Evolutionary conservation across 2,329 filamentous ascomycete species (phyloP), one percentile per base, ranked within the genome.

Genomic region (Zymoseptoria crescenta): DNA sequence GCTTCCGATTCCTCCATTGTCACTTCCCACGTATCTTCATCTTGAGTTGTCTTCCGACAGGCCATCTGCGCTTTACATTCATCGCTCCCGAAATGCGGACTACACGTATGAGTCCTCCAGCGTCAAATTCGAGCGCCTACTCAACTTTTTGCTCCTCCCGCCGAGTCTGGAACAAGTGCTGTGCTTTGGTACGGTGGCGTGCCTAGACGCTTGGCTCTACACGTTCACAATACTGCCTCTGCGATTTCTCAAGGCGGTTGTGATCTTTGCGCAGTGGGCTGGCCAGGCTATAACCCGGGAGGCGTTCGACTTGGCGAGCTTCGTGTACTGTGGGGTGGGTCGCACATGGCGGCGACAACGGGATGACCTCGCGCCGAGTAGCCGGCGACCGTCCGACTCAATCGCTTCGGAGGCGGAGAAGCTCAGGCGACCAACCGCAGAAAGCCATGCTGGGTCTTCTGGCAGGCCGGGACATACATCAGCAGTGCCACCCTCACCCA

Each of bases 141-240:
- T 90, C 64, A 97, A 97, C 71, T 95, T 96, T 61, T 75, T 99
- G 5, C 79, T 91, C 27, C 77, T 99, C 3, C 91, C 93, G 0
- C 82, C 85, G 0, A 89, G 88, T 61, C 80, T 99, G 4, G 94
- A 99, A 75, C 83, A 87, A 52, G 87, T 92, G 0, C 81, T 99
- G 5, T 85, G 86, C 60, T 97, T 99, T 74, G 94, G 94, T 6
- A 87, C 89, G 0, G 75, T 97, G 35, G 92, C 93, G 6, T 99
- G 94, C 74, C 79, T 99, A 5, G 94, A 99, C 72, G 89, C 93
- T 1, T 99, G 93, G 91, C 82, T 99, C 1, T 94, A 96, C 75
- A 95, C 91, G 0, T 95, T 99, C 68, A 99, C 94, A 0, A 96
- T 99, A 51, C 78, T 99, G 0, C 94, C 94, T 0, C 81, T 99